Evolutionary conservation across 1,139 yeast species (phyloP).

Genomic region (Yamadazyma diddensiae): DNA sequence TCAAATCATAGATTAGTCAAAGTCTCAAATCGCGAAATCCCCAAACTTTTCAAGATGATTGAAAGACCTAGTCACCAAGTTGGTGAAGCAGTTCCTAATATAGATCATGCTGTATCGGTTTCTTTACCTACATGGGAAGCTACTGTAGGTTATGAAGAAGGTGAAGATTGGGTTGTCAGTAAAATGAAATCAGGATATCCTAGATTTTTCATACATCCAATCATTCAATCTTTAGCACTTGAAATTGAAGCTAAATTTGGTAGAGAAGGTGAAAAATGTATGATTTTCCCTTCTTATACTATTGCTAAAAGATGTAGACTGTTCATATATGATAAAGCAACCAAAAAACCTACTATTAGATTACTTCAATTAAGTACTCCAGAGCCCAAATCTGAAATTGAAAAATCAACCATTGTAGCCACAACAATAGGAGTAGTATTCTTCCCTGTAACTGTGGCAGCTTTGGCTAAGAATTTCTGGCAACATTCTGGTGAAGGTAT

Average conservation of each 20-base stretch:
- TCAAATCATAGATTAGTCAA: constrained; percentile 1
- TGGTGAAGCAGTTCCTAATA: constrained; percentile 86
- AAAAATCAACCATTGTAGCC: constrained; percentile 56
- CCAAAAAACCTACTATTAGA: constrained; percentile 40
- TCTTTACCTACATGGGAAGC: constrained; percentile 94
- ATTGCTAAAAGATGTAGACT: constrained; percentile 86
- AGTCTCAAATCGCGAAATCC: background rate
- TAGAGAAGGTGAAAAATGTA: constrained; percentile 66
- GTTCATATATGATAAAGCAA: constrained; percentile 50
- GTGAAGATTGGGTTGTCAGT: constrained; percentile 76
- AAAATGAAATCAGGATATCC: constrained; percentile 90
- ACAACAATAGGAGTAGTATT: constrained; percentile 76
- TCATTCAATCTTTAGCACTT: constrained; percentile 59
- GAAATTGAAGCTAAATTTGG: constrained; percentile 63
- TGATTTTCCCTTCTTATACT: constrained; percentile 73
- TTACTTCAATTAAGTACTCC: constrained; percentile 79
- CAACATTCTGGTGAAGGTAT: constrained; percentile 96
- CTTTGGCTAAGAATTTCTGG: constrained; percentile 85
- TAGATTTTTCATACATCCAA: constrained; percentile 74
- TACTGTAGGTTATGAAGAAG: constrained; percentile 89
- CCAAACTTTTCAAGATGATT: background rate
- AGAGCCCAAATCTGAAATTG: constrained; percentile 58
- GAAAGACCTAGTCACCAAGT: constrained; percentile 44
- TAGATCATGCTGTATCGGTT: constrained; percentile 91
- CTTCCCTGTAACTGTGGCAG: constrained; percentile 55